phyloP scores from a whole-genome alignment of 2,329 filamentous ascomycete genomes.

The Colletotrichum liriopes region DNA sequence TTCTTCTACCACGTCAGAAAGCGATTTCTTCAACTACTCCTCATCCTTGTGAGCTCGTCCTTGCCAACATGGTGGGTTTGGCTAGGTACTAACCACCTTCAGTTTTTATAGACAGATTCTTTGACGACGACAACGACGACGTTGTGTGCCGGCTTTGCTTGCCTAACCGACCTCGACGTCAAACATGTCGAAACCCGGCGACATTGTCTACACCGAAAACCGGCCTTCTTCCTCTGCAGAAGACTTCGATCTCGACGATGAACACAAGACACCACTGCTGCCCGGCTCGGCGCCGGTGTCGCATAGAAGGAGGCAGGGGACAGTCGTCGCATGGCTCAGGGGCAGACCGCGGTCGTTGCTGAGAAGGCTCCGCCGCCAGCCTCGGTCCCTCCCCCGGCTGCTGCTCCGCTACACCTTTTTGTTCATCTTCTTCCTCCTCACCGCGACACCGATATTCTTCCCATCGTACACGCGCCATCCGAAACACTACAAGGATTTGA shows the following conservation, averaged over 20 bases:
- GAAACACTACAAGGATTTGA: slow-evolving; percentile 55
- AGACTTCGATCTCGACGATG: slow-evolving; percentile 28
- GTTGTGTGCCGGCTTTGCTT: background rate
- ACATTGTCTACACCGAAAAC: background rate
- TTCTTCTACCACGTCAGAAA: background rate
- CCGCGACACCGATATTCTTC: slow-evolving; percentile 55
- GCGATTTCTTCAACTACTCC: background rate
- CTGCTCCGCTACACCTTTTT: slow-evolving; percentile 47
- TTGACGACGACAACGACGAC: background rate
- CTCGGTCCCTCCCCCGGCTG: slow-evolving; percentile 29
- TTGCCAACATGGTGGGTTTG: background rate
- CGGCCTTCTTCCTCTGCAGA: slow-evolving; percentile 26
- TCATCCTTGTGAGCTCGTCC: background rate
- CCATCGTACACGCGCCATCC: slow-evolving; percentile 61
- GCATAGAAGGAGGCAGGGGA: slow-evolving; percentile 10
- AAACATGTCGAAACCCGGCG: slow-evolving; percentile 19
- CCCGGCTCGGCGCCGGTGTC: slow-evolving; percentile 8
- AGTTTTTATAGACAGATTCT: background rate
- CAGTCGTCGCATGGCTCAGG: slow-evolving; percentile 32
- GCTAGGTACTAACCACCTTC: background rate
- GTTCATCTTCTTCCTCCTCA: slow-evolving; percentile 51
- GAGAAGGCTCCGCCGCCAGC: slow-evolving; percentile 39
- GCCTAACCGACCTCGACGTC: background rate
- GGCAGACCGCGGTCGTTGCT: slow-evolving; percentile 31
- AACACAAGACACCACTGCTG: slow-evolving; percentile 34